Evolutionary conservation across 306 rosid genomes (phyloP), one percentile per base, ranked within the genome.

Genomic region (Sechiopsis laciniata): DNA sequence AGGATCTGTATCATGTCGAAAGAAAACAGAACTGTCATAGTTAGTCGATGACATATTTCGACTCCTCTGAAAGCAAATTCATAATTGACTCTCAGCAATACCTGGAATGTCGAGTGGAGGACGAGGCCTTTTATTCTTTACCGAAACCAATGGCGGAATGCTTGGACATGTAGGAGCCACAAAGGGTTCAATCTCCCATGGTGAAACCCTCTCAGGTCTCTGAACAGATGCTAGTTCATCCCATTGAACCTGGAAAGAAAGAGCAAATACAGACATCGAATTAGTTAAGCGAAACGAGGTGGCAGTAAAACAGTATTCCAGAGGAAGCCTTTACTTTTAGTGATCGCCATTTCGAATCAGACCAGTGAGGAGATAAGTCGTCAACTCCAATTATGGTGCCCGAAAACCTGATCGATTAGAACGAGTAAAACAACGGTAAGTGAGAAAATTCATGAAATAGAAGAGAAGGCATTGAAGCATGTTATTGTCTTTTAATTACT

Each of bases 111-210:
- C 99, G 32, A 85, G 64, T 17, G 86, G 75, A 48, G 84, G 91
- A 24, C 97, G 96, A 9, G 91, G 92, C 83, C 99, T 79, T 81
- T 94, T 94, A 60, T 82, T 81, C 87, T 91, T 94, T 22, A 77
- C 72, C 3, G 26, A 54, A 48, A 87, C 19, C 19, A 88, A 84
- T 76, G 84, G 96, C 74, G 84, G 76, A 13, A 83, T 69, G 55
- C 86, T 74, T 4, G 88, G 62, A 22, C 83, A 78, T 68, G 72
- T 55, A 29, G 95, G 77, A 74, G 89, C 82, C 68, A 85, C 83
- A 63, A 85, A 86, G 10, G 96, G 95, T 74, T 95, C 97, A 64
- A 95, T 88, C 84, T 95, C 97, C 97, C 97, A 95, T 1, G 95
- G 89, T 3, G 99, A 95, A 78, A 95, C 96, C 84, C 92, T 85